Conservation (phyloP, 78 protist species). For the Dictyostelium intermedium region DNA sequence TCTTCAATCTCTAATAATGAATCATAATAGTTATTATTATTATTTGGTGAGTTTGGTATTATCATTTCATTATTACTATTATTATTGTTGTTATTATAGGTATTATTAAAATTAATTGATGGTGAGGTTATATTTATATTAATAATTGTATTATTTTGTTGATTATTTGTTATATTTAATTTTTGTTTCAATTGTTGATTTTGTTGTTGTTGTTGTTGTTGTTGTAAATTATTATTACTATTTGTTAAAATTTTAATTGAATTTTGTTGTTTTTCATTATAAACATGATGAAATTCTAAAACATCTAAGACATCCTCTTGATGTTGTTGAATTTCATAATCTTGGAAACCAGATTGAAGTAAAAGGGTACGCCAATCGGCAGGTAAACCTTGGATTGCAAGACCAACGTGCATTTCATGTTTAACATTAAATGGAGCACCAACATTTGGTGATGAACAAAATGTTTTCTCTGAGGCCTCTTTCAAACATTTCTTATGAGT, state of each 20-base stretch:
- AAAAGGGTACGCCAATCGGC: constrained; percentile 33
- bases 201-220: constrained; percentile 11
- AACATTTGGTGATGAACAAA: constrained; percentile 52
- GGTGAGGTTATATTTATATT: constrained; percentile 10
- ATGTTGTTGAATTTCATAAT: constrained; percentile 76
- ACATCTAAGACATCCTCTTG: constrained; percentile 79
- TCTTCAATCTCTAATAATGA: constrained; percentile 36
- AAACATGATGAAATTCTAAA: constrained; percentile 76
- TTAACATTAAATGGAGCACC: constrained; percentile 87
- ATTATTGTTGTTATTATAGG: not conserved
- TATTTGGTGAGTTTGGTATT: not conserved
- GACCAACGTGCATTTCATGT: constrained; percentile 84
- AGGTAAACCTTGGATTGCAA: constrained; percentile 82
- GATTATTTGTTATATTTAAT: not conserved
- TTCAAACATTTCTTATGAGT: constrained; percentile 64
- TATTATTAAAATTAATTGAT: not conserved
- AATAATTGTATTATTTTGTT: not conserved
- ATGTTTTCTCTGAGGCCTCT: constrained; percentile 33
- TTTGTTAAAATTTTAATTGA: not conserved
- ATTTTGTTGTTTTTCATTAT: constrained; percentile 37
- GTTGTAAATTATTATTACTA: not conserved
- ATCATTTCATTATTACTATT: not conserved
- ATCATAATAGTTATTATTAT: not conserved
- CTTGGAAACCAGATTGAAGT: constrained; percentile 70
- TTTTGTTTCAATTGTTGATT: not conserved